phyloP scores from a whole-genome alignment of 176 grass and related monocot species.

The Ensete ventricosum region DNA sequence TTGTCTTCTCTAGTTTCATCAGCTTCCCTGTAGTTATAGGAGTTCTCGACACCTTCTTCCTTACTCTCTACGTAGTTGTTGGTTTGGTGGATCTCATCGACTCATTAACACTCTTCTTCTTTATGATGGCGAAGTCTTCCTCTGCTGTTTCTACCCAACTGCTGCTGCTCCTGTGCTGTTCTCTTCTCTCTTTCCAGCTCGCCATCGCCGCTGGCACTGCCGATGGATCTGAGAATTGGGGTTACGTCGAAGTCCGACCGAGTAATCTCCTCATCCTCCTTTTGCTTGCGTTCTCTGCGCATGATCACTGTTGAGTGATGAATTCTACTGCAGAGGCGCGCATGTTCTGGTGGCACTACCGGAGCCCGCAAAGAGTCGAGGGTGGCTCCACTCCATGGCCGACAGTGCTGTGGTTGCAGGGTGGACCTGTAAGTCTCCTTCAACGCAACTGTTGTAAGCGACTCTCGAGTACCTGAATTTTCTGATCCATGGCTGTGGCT shows the following conservation, averaged over 20 bases:
- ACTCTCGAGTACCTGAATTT: no score
- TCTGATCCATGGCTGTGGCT: no score
- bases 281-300: neutral
- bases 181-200: neutral
- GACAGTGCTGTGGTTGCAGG: slow-evolving; percentile 75
- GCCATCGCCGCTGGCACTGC: slow-evolving; percentile 29
- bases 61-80: no score
- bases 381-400: slow-evolving; percentile 42
- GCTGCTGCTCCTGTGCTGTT: neutral
- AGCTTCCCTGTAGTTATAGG: no score
- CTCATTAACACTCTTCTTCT: neutral
- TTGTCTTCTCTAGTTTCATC: no score
- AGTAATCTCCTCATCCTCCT: slow-evolving; percentile 19
- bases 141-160: neutral
- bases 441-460: no score
- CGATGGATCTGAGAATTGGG: slow-evolving; percentile 67
- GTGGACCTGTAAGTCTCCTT: slow-evolving; percentile 43
- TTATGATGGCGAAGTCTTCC: neutral
- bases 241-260: slow-evolving; percentile 71
- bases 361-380: slow-evolving; percentile 35
- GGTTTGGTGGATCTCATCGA: no score
- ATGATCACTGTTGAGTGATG: no score
- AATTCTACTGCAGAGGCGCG: slow-evolving; percentile 40
- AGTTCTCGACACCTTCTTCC: neutral
- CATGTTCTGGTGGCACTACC: slow-evolving; percentile 92